phyloP scores from a whole-genome alignment of 1,284 basidiomycete species.

The Acaromyces ingoldii region DNA sequence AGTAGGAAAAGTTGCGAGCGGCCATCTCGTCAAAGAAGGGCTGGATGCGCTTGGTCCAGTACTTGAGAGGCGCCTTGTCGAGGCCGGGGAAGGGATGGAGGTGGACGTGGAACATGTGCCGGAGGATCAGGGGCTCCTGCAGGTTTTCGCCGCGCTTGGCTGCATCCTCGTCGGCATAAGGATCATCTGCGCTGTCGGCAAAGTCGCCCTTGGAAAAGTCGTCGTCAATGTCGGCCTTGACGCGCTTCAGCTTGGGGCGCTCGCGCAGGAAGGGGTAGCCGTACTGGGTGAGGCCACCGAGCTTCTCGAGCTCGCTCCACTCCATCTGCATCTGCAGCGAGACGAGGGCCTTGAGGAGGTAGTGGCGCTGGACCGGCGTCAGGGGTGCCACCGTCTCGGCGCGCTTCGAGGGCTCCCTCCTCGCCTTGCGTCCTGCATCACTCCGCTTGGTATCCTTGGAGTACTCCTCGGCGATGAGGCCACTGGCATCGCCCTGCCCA shows the following conservation, averaged over 20 bases:
- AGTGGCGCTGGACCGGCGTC: conserved; percentile 45
- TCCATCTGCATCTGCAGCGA: conserved; percentile 47
- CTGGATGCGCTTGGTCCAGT: conserved; percentile 47
- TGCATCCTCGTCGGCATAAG: conserved; percentile 36
- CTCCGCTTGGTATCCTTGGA: background rate
- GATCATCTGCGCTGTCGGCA: conserved; percentile 30
- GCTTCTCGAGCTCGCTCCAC: conserved; percentile 36
- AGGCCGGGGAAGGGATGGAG: conserved; percentile 41
- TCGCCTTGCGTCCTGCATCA: background rate
- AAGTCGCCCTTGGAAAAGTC: conserved; percentile 24
- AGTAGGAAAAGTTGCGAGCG: conserved; percentile 36
- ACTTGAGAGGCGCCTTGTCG: conserved; percentile 36
- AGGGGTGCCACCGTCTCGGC: conserved; percentile 7
- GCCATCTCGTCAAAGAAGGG: conserved; percentile 44
- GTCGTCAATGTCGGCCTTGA: conserved; percentile 28
- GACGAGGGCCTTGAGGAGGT: conserved; percentile 46
- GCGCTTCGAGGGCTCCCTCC: background rate
- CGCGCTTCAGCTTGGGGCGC: conserved; percentile 26
- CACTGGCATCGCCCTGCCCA: background rate
- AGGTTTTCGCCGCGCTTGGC: conserved; percentile 18
- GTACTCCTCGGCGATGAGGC: background rate
- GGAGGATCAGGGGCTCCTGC: conserved; percentile 41
- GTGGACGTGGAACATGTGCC: conserved; percentile 48
- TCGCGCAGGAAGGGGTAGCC: conserved; percentile 40
- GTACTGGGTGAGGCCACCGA: conserved; percentile 41